Evolutionary conservation across 495 filamentous ascomycete genomes (phyloP).

Genomic region (Amniculicola lignicola): DNA sequence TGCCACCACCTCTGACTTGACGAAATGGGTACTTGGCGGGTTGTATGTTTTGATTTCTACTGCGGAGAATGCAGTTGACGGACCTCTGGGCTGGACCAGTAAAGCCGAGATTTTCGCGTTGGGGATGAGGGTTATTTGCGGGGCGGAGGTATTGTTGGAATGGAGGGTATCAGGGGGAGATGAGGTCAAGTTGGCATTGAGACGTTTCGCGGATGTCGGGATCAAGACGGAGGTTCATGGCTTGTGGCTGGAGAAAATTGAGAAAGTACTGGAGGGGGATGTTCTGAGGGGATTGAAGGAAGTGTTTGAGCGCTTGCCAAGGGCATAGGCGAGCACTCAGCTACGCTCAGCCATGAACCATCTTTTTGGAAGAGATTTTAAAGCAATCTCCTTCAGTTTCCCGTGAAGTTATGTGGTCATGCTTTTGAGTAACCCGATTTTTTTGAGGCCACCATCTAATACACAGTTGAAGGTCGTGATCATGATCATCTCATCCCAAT

Average conservation of each 20-base stretch:
- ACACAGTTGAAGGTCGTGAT: too few relatives aligned
- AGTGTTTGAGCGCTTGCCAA: neutral
- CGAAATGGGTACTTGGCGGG: constrained; percentile 58
- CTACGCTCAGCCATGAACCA: too few relatives aligned
- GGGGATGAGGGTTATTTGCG: constrained; percentile 57
- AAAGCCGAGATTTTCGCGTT: constrained; percentile 69
- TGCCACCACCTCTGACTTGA: constrained; percentile 37
- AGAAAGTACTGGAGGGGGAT: constrained; percentile 23
- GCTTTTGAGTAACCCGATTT: too few relatives aligned
- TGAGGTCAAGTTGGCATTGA: constrained; percentile 21
- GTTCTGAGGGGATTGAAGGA: constrained; percentile 8
- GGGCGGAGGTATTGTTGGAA: constrained; percentile 43
- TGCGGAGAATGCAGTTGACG: constrained; percentile 48
- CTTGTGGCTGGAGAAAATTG: constrained; percentile 32
- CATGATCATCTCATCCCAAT: too few relatives aligned
- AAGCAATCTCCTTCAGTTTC: too few relatives aligned
- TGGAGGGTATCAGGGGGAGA: constrained; percentile 19
- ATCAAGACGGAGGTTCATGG: constrained; percentile 14
- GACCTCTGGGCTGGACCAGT: constrained; percentile 68
- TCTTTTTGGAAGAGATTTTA: too few relatives aligned
- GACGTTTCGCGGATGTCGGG: constrained; percentile 22
- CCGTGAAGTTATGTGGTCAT: too few relatives aligned
- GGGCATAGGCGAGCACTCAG: too few relatives aligned
- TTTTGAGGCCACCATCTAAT: too few relatives aligned
- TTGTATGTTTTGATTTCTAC: constrained; percentile 49